Percentiles rank a stretch among this genome's conserved stretches.
These are phyloP conservation scores for Solanum bukasovii DNA, from an alignment of 257 asterid genomes.

Conservation along the genomic window DNA sequence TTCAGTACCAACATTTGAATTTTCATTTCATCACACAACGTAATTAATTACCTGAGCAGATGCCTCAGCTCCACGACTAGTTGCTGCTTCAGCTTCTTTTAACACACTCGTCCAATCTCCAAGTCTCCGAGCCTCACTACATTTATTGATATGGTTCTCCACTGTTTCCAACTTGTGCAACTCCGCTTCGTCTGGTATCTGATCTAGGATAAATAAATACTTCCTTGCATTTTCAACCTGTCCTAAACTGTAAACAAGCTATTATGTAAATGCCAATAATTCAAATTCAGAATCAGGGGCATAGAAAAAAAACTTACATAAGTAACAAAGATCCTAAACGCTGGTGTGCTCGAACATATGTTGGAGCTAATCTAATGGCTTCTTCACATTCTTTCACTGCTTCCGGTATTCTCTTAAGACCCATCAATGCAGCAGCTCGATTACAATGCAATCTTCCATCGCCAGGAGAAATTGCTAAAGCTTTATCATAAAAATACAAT, in stretches of 20 bases:
- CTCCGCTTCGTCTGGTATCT: too few relatives aligned
- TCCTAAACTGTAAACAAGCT: too few relatives aligned
- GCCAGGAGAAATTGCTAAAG: conserved; percentile 36
- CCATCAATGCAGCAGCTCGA: conserved; percentile 57
- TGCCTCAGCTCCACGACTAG: conserved; percentile 56
- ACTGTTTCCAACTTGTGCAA: too few relatives aligned
- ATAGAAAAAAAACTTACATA: conserved; percentile 12
- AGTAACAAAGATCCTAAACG: conserved; percentile 59
- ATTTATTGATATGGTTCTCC: too few relatives aligned
- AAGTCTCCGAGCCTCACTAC: too few relatives aligned
- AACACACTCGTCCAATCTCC: conserved; percentile 48
- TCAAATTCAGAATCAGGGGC: too few relatives aligned
- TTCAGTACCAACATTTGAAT: neutral
- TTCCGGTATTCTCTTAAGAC: conserved; percentile 30
- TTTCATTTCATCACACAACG: neutral
- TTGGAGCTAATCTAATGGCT: conserved; percentile 58
- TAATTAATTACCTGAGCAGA: conserved; percentile 59
- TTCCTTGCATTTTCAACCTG: too few relatives aligned
- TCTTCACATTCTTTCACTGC: conserved; percentile 62
- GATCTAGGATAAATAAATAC: too few relatives aligned
- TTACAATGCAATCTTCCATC: conserved; percentile 50
- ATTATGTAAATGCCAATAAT: too few relatives aligned
- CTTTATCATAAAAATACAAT: conserved; percentile 46
- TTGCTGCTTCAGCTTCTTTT: conserved; percentile 63
- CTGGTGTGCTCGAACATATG: conserved; percentile 55